These are phyloP conservation scores for Phytophthora agathidicida DNA, from an alignment of 352 stramenopile species.

Conservation along the genomic window DNA sequence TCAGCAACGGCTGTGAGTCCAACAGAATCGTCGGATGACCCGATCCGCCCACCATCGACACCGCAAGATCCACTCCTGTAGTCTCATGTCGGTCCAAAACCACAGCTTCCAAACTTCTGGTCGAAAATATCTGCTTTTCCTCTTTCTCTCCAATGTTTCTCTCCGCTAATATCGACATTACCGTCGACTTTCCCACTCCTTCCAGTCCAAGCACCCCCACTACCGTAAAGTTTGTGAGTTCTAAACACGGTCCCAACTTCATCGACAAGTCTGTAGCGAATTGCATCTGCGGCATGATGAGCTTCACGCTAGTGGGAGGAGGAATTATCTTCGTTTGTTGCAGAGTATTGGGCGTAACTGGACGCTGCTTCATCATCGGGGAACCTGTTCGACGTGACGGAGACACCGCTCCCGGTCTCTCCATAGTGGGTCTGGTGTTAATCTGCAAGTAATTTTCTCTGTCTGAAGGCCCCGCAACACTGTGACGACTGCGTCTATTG, in stretches of 20 bases:
- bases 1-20: conserved; percentile 73
- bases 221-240: conserved; percentile 75
- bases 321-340: conserved; percentile 24
- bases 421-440: conserved; percentile 17
- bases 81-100: conserved; percentile 49
- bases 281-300: conserved; percentile 60
- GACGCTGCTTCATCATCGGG: neutral
- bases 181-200: conserved; percentile 73
- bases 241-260: conserved; percentile 58
- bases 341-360: conserved; percentile 12
- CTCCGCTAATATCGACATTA: conserved; percentile 61
- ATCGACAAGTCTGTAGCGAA: conserved; percentile 68
- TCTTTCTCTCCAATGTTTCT: conserved; percentile 4
- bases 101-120: conserved; percentile 45
- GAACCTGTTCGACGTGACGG: conserved; percentile 6
- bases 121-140: conserved; percentile 34
- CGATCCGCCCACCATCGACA: conserved; percentile 37
- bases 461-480: neutral
- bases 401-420: neutral
- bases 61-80: conserved; percentile 60
- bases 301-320: conserved; percentile 51
- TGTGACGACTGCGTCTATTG: conserved; percentile 12
- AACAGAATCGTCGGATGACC: conserved; percentile 54
- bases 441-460: conserved; percentile 26
- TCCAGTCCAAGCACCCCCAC: conserved; percentile 72